phyloP scores from a whole-genome alignment of 2,329 filamentous ascomycete genomes.

The Fusarium caatingaense region DNA sequence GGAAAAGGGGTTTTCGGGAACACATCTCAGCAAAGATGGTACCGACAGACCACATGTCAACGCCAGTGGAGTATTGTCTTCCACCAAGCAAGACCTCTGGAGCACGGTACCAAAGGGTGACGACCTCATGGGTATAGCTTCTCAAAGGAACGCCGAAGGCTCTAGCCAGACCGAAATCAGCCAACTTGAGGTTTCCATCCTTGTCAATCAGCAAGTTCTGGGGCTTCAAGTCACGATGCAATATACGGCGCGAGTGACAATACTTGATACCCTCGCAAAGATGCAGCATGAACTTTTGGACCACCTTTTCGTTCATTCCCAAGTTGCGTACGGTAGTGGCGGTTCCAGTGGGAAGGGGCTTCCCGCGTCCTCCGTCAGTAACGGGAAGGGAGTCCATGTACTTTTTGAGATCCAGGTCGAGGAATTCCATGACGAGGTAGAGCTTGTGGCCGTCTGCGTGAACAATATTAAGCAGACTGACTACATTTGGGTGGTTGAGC shows the following conservation, averaged over 20 bases:
- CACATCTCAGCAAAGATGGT: conserved; percentile 98
- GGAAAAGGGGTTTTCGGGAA: conserved; percentile 90
- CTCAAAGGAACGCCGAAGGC: conserved; percentile 91
- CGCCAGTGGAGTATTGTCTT: conserved; percentile 90
- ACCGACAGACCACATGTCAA: conserved; percentile 96
- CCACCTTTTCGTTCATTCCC: conserved; percentile 80
- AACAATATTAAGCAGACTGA: conserved; percentile 89
- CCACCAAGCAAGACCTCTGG: conserved; percentile 92
- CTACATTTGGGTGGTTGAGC: conserved; percentile 91
- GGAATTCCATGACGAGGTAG: conserved; percentile 92
- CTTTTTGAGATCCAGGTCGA: conserved; percentile 93
- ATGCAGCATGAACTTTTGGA: conserved; percentile 94
- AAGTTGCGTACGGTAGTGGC: conserved; percentile 64
- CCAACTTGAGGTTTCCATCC: conserved; percentile 89
- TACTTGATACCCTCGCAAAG: conserved; percentile 86
- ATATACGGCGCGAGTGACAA: conserved; percentile 87
- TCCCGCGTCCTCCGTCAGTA: conserved; percentile 84
- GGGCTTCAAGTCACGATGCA: conserved; percentile 90
- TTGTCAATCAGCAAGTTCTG: conserved; percentile 89
- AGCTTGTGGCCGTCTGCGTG: conserved; percentile 96
- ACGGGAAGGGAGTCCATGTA: conserved; percentile 94
- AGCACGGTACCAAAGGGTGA: conserved; percentile 92
- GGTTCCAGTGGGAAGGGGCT: conserved; percentile 83
- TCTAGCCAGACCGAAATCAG: conserved; percentile 88
- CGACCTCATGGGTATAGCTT: conserved; percentile 95